A percentile compares a stretch with the other conserved stretches of the same genome.
Evolutionary conservation across 345 rosid genomes (phyloP).

Genomic region (Eucalyptus cloeziana): DNA sequence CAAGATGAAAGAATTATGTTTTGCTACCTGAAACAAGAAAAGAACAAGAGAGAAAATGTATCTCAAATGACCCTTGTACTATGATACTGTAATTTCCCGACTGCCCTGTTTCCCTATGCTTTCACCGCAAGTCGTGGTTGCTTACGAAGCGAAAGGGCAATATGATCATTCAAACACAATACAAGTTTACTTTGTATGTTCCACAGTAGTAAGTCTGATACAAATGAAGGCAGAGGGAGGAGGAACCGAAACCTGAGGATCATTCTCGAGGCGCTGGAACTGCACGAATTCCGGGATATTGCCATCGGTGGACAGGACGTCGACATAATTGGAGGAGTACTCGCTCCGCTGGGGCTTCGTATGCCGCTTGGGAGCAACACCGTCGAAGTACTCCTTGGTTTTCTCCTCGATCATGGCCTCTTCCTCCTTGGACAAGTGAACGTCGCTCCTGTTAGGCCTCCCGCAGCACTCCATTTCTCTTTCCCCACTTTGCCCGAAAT

Average conservation of each 20-base stretch:
- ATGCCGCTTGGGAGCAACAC: constrained; percentile 39
- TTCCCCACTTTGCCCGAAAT: neutral
- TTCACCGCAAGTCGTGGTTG: neutral
- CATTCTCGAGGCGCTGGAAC: constrained; percentile 35
- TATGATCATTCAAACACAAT: neutral
- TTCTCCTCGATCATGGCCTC: constrained; percentile 23
- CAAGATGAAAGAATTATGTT: neutral
- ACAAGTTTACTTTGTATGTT: neutral
- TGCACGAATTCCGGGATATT: constrained; percentile 21
- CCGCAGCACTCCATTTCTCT: constrained; percentile 6
- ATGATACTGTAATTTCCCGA: neutral
- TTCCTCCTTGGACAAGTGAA: constrained; percentile 32
- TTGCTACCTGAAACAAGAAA: neutral
- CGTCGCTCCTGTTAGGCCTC: constrained; percentile 49
- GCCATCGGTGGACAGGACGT: neutral
- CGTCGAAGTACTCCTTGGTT: constrained; percentile 33
- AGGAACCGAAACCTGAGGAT: constrained; percentile 9
- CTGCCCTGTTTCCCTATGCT: neutral
- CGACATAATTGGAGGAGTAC: constrained; percentile 30
- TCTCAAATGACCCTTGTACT: neutral
- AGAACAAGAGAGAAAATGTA: neutral
- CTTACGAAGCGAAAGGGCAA: neutral
- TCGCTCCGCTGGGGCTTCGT: constrained; percentile 63
- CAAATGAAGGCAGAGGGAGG: neutral
- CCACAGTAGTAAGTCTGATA: neutral